Evolutionary conservation across 108 stramenopile species (phyloP).

Genomic region (Fistulifera solaris): DNA sequence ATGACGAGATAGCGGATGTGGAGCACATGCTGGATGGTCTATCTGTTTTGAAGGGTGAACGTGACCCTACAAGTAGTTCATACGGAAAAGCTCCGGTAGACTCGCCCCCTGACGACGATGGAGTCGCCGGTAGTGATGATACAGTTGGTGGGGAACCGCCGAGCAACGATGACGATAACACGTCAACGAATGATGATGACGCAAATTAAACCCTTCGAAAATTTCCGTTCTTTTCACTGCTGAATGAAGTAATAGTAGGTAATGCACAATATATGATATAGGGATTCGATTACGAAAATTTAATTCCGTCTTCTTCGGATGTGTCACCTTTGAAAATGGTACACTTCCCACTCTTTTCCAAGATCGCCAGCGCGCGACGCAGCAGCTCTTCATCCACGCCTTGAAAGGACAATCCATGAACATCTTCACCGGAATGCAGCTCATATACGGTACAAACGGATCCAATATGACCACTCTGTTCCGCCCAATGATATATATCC

Average conservation of each 20-base stretch:
- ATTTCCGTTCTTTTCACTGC: too few relatives aligned
- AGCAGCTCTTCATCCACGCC: conserved; percentile 80
- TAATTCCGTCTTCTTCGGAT: conserved; percentile 79
- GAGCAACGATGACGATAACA: too few relatives aligned
- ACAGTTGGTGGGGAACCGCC: not conserved
- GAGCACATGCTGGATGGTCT: not conserved
- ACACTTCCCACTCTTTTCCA: conserved; percentile 75
- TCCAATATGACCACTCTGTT: conserved; percentile 51
- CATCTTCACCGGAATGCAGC: conserved; percentile 84
- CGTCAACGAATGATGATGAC: too few relatives aligned
- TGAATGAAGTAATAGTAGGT: too few relatives aligned
- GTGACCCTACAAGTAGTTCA: not conserved
- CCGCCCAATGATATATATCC: conserved; percentile 83
- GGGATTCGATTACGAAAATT: conserved; percentile 79
- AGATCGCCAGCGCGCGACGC: conserved; percentile 59
- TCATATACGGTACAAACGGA: conserved; percentile 82
- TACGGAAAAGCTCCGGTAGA: not conserved
- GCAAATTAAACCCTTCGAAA: too few relatives aligned
- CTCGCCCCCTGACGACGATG: conserved; percentile 1
- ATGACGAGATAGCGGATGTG: not conserved
- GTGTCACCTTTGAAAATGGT: conserved; percentile 77
- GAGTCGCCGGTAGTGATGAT: not conserved
- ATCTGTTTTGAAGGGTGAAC: not conserved
- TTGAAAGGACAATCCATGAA: conserved; percentile 78
- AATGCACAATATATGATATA: too few relatives aligned